A percentile compares a stretch with the other conserved stretches of the same genome.
Evolutionary conservation across 2,329 filamentous ascomycete genomes (phyloP).

Genomic region (Aphanoascus verrucosus): DNA sequence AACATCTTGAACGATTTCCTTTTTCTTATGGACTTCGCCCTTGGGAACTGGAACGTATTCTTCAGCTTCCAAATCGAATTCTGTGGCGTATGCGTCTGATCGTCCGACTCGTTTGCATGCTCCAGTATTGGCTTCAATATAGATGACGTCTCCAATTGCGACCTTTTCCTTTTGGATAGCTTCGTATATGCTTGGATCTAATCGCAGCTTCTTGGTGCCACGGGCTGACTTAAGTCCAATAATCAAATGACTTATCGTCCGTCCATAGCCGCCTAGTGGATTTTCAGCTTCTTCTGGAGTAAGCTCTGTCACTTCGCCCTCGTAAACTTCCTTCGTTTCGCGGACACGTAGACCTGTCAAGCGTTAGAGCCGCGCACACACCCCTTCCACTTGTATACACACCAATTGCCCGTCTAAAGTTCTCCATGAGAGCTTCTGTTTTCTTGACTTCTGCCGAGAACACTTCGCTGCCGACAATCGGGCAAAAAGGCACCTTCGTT

Average conservation of each 20-base stretch:
- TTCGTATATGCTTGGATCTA: slow-evolving; percentile 98
- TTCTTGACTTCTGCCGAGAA: slow-evolving; percentile 99
- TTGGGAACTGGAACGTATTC: slow-evolving; percentile 98
- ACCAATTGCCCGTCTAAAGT: slow-evolving; percentile 94
- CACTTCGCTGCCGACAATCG: slow-evolving; percentile 94
- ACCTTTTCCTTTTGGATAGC: slow-evolving; percentile 98
- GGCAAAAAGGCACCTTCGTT: slow-evolving; percentile 96
- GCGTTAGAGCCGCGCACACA: slow-evolving; percentile 11
- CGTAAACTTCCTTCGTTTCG: slow-evolving; percentile 98
- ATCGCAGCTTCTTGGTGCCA: slow-evolving; percentile 92
- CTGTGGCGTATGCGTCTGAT: slow-evolving; percentile 93
- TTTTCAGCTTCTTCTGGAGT: slow-evolving; percentile 98
- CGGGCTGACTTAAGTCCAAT: slow-evolving; percentile 91
- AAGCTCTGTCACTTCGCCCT: slow-evolving; percentile 95
- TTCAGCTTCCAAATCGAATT: slow-evolving; percentile 96
- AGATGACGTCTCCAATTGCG: slow-evolving; percentile 91
- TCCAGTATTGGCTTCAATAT: slow-evolving; percentile 98
- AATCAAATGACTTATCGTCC: slow-evolving; percentile 90
- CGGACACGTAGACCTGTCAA: slow-evolving; percentile 67
- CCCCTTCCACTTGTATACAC: slow-evolving; percentile 16
- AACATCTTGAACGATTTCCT: slow-evolving; percentile 98
- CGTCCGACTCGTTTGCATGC: slow-evolving; percentile 94
- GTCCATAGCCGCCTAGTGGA: slow-evolving; percentile 88
- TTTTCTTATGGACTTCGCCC: slow-evolving; percentile 99
- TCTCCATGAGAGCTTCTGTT: slow-evolving; percentile 98